Conservation (phyloP, 805 yeast species). For the Candida andamanensis region DNA sequence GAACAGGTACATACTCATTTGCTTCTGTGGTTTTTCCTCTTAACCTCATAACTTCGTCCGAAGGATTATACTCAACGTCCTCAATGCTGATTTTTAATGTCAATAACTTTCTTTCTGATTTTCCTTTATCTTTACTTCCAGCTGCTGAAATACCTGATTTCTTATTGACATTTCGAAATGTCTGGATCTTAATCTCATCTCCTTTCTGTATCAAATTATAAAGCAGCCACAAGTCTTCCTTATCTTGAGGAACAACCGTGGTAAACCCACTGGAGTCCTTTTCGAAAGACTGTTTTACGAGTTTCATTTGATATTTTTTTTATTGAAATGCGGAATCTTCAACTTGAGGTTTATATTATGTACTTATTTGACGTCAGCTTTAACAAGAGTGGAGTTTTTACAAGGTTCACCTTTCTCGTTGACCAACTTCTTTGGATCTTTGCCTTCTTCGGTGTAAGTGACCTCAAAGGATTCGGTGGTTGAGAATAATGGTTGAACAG, state of each 20-base stretch:
- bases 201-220: slow-evolving; percentile 75
- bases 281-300: slow-evolving; percentile 36
- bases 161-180: slow-evolving; percentile 58
- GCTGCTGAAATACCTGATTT: slow-evolving; percentile 20
- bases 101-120: slow-evolving; percentile 44
- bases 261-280: slow-evolving; percentile 14
- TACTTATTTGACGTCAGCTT: slow-evolving; percentile 56
- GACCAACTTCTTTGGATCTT: slow-evolving; percentile 66
- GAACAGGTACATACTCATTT: slow-evolving; percentile 73
- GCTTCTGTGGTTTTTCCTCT: slow-evolving; percentile 71
- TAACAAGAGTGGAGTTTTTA: slow-evolving; percentile 64
- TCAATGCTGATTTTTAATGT: slow-evolving; percentile 56
- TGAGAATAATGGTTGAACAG: slow-evolving; percentile 84
- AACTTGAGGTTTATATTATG: not conserved
- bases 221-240: slow-evolving; percentile 85
- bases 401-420: slow-evolving; percentile 76
- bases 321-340: not conserved
- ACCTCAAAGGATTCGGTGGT: slow-evolving; percentile 76
- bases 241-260: slow-evolving; percentile 73
- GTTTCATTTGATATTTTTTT: slow-evolving; percentile 39
- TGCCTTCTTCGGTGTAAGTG: slow-evolving; percentile 75
- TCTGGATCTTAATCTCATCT: slow-evolving; percentile 67
- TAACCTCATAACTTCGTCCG: slow-evolving; percentile 69
- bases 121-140: slow-evolving; percentile 42
- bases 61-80: slow-evolving; percentile 71